phyloP scores from a whole-genome alignment of 331 rosid genomes.

The Pyracantha coccinea region DNA sequence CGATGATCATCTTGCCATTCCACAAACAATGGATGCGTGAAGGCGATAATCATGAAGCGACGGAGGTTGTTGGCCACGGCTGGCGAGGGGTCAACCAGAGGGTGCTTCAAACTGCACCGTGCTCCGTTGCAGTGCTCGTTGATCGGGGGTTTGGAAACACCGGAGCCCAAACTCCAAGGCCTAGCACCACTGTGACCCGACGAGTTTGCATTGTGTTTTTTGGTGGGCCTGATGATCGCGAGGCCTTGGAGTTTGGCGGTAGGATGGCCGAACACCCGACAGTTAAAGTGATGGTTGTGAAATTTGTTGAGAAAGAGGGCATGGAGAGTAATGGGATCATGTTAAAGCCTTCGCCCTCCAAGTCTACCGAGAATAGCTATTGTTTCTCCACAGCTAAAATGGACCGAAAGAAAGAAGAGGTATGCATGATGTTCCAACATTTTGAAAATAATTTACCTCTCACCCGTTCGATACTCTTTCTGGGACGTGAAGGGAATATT shows the following conservation, averaged over 20 bases:
- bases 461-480: too few relatives aligned
- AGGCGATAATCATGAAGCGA: not conserved
- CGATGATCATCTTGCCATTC: constrained; percentile 65
- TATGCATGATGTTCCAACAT: not conserved
- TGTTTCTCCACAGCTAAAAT: constrained; percentile 46
- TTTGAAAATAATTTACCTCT: too few relatives aligned
- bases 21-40: constrained; percentile 50
- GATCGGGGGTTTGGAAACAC: constrained; percentile 49
- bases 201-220: constrained; percentile 47
- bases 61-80: constrained; percentile 46
- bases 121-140: constrained; percentile 64
- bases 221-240: constrained; percentile 86
- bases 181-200: too few relatives aligned
- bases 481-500: too few relatives aligned
- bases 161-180: too few relatives aligned
- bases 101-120: constrained; percentile 60
- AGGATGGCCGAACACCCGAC: constrained; percentile 66
- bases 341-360: constrained; percentile 24
- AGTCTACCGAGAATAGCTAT: constrained; percentile 26
- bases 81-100: constrained; percentile 75
- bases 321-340: not conserved
- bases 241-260: constrained; percentile 56
- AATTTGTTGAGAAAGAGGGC: constrained; percentile 31
- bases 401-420: constrained; percentile 51
- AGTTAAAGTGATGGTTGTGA: constrained; percentile 29